A percentile compares a stretch with the other conserved stretches of the same genome.
Conservation (phyloP, 2,329 filamentous ascomycete species). For the Aspergillus calidoustus region DNA sequence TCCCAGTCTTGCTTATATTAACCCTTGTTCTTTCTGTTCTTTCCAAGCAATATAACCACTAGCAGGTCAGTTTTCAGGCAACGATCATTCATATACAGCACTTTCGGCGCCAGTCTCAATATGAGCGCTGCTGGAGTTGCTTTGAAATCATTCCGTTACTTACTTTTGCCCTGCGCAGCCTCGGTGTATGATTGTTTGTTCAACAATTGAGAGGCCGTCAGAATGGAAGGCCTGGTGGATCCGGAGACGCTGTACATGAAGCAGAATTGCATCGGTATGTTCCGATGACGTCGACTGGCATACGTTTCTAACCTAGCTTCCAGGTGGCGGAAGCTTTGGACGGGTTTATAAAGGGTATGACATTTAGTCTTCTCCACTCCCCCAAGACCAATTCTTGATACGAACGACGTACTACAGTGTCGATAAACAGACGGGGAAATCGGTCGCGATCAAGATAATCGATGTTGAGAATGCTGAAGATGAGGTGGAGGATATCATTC, state of each 20-base stretch:
- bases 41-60: constrained; percentile 14
- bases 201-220: constrained; percentile 21
- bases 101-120: not conserved
- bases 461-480: constrained; percentile 99
- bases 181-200: constrained; percentile 7
- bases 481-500: constrained; percentile 98
- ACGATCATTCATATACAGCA: constrained; percentile 5
- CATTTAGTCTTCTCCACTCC: constrained; percentile 4
- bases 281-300: not conserved
- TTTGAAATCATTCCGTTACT: not conserved
- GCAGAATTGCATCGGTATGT: constrained; percentile 81
- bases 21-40: constrained; percentile 15
- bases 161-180: not conserved
- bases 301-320: constrained; percentile 20
- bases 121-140: not conserved
- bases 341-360: constrained; percentile 96
- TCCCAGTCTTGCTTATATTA: not conserved
- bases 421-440: constrained; percentile 88
- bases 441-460: constrained; percentile 97
- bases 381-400: constrained; percentile 14
- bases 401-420: constrained; percentile 59
- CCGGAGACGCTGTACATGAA: constrained; percentile 93
- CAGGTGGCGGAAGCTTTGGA: constrained; percentile 95
- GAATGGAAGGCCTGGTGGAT: constrained; percentile 66
- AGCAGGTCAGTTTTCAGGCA: constrained; percentile 14